Evolutionary conservation across 306 rosid genomes (phyloP), one percentile per base, ranked within the genome.

Genomic region (Corylus avellana): DNA sequence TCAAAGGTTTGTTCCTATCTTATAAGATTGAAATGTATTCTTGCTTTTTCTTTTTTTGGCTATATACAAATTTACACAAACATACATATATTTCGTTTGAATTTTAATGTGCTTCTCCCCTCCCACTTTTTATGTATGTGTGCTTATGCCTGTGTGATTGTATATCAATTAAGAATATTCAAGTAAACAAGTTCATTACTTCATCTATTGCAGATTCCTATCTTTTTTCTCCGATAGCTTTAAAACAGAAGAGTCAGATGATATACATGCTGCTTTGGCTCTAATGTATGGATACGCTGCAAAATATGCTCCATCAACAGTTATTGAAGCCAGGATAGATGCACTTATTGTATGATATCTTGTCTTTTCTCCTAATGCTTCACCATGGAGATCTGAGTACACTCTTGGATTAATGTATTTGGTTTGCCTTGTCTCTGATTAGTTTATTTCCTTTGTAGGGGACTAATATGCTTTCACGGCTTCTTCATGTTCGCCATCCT

Each of bases 281-380:
- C 84, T 94, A 58, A 94, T 94, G 98, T 94, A 94, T 83, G 98
- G 98, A 77, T 94, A 94, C 85, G 98, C 98, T 74, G 98, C 98
- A 35, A 94, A 94, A 81, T 94, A 94, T 86, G 98, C 98, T 74
- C 98, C 97, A 35, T 87, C 98, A 73, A 84, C 98, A n/a, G 97
- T 94, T 75, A 94, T 94, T 77, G 98, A 94, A 88, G 98, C 97
- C 80, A 85, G 98, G 87, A 94, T 90, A 84, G 96, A 94, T 81
- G 98, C 98, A 79, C 97, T 94, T 81, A 85, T 94, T 89, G 98
- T 94, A 82, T 83, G 97, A 79, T 79, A 74, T 89, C 88, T 83
- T 80, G 51, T 82, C 78, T 63, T 81, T 79, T 75, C 77, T 85
- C 66, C 70, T 59, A 73, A 44, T 55, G 63, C 61, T 58, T 71